Evolutionary conservation across 2,329 filamentous ascomycete species (phyloP).

Genomic region (Xylaria sp.): DNA sequence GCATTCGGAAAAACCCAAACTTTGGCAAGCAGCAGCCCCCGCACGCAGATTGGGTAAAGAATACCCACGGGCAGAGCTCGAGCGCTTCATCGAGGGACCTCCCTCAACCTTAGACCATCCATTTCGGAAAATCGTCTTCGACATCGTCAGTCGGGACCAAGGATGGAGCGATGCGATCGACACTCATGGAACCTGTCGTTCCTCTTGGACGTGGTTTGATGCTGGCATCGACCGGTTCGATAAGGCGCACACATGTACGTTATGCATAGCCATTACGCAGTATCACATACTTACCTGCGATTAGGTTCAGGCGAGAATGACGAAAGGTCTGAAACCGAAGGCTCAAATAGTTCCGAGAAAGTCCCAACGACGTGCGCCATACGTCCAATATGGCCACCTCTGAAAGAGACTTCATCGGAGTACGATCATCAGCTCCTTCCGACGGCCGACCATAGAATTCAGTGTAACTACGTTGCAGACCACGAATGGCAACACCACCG

Average conservation of each 20-base stretch:
- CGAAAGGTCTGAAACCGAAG: slow-evolving; percentile 26
- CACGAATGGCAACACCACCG: slow-evolving; percentile 53
- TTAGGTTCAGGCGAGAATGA: slow-evolving; percentile 36
- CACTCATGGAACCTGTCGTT: slow-evolving; percentile 54
- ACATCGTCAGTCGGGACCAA: slow-evolving; percentile 66
- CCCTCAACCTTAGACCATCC: slow-evolving; percentile 58
- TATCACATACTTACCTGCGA: slow-evolving; percentile 25
- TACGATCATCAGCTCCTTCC: slow-evolving; percentile 54
- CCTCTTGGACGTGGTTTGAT: slow-evolving; percentile 72
- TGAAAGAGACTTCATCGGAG: slow-evolving; percentile 37
- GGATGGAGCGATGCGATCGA: slow-evolving; percentile 59
- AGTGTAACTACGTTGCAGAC: slow-evolving; percentile 57
- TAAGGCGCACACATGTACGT: slow-evolving; percentile 46
- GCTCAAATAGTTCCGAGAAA: slow-evolving; percentile 12
- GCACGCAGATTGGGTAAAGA: slow-evolving; percentile 45
- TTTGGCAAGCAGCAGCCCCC: slow-evolving; percentile 40
- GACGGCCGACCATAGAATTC: slow-evolving; percentile 56
- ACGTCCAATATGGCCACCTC: slow-evolving; percentile 46
- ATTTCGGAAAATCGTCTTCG: slow-evolving; percentile 70
- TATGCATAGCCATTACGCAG: neutral
- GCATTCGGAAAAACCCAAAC: slow-evolving; percentile 40
- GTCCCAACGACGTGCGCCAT: slow-evolving; percentile 45
- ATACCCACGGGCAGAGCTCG: slow-evolving; percentile 48
- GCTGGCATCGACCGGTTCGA: slow-evolving; percentile 68
- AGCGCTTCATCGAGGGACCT: slow-evolving; percentile 54